Evolutionary conservation across 805 yeast species (phyloP), one percentile per base, ranked within the genome.

Genomic region (Spathaspora passalidarum): DNA sequence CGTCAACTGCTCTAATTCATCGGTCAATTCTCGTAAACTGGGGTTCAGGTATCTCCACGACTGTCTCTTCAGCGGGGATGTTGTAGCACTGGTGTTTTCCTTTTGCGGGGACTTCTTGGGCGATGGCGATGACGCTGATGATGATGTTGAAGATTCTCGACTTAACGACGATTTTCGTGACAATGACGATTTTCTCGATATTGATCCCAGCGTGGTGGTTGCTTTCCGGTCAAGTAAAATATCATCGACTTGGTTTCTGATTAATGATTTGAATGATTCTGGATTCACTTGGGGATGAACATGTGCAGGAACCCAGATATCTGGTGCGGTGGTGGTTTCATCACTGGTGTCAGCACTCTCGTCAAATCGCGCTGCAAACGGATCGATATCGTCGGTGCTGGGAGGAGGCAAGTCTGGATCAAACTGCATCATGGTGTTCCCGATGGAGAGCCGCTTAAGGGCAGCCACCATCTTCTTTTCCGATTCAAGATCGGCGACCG

Each of bases 281-380:
- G 98, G 98, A 20, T 95, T 91, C n/a, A 92, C 78, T 56, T 87
- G 92, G 1, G 98, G 98, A 62, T 94, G 99, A 32, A 89, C 75
- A 51, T 81, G 82, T 1, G 98, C 99, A 0, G 98, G 98, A 1
- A 94, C 97, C 99, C 99, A 92, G 44, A 92, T 69, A 29, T 53
- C 48, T 22, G 49, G 55, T 20, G 40, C 56, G 19, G 59, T 66
- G 11, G 36, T 43, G 19, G 52, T 57, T 21, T 56, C 58, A 7
- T 60, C 56, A 41, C 57, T 62, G 23, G 45, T 37, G 11, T 41
- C 25, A 2, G 43, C 20, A 5, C 7, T 22, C 10, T 29, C 40
- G 22, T 23, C 8, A 17, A 18, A 36, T 23, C 38, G 3, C 3
- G 20, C 2, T 4, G 22, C 23, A 54, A 59, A 20, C 51, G 65